A percentile compares a stretch with the other conserved stretches of the same genome.
phyloP scores from a whole-genome alignment of 176 grass and related monocot species.

The Echinochloa phyllopogon region DNA sequence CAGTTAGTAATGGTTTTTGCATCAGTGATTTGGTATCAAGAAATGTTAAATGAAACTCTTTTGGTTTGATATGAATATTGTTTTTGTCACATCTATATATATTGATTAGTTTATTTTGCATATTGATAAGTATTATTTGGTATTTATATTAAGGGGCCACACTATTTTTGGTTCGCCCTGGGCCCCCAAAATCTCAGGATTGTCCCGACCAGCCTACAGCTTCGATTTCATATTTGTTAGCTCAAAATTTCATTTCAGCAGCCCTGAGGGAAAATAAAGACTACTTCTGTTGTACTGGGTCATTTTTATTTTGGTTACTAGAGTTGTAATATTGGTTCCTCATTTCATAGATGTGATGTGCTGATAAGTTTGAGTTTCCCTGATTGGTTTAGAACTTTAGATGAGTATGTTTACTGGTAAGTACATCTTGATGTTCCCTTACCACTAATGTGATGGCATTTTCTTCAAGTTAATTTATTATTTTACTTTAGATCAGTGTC shows the following conservation, averaged over 20 bases:
- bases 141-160: no score
- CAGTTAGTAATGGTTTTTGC: no score
- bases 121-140: no score
- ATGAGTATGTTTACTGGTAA: neutral
- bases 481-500: neutral
- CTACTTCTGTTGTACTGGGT: neutral
- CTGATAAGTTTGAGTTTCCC: neutral
- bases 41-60: no score
- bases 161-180: no score
- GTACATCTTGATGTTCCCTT: neutral
- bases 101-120: no score
- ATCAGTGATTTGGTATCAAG: no score
- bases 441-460: neutral
- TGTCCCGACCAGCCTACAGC: no score
- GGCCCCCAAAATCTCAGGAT: no score
- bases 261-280: neutral
- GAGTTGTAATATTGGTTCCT: neutral
- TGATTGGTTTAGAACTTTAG: neutral
- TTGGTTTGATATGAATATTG: no score
- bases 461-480: neutral
- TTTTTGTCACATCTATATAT: no score
- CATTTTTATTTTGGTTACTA: neutral
- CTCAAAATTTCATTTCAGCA: neutral
- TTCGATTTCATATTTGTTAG: neutral
- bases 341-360: neutral